phyloP scores from a whole-genome alignment of 2,329 filamentous ascomycete genomes.

The Camillea tinctor region DNA sequence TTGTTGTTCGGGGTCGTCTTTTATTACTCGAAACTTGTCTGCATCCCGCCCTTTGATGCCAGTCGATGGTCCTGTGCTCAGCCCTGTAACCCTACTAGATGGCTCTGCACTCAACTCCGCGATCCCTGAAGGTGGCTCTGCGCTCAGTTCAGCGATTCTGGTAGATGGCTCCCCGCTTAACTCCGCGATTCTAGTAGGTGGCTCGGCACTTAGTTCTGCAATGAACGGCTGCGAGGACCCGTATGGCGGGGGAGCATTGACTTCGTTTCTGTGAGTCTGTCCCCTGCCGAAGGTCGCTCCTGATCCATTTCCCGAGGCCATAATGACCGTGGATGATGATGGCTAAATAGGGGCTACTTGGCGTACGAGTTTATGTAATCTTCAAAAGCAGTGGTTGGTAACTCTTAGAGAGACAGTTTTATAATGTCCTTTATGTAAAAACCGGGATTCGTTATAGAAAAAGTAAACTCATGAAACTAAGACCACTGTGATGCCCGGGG shows the following conservation, averaged over 20 bases:
- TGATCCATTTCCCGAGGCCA: neutral
- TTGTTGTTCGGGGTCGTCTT: constrained; percentile 4
- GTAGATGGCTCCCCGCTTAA: constrained; percentile 3
- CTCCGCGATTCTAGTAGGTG: neutral
- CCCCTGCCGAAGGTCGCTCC: neutral
- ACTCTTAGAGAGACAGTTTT: too few relatives aligned
- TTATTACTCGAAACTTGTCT: too few relatives aligned
- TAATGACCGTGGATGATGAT: neutral
- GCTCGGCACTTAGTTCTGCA: neutral
- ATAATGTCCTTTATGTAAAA: too few relatives aligned
- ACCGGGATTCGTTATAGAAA: too few relatives aligned
- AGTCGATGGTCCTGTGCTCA: too few relatives aligned
- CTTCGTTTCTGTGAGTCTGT: neutral
- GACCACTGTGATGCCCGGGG: too few relatives aligned
- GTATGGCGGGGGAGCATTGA: neutral
- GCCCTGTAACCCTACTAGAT: too few relatives aligned
- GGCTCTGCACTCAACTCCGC: neutral
- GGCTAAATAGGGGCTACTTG: neutral
- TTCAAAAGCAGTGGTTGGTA: neutral
- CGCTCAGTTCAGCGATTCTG: neutral
- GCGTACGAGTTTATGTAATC: neutral
- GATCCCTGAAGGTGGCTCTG: neutral
- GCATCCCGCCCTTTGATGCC: too few relatives aligned
- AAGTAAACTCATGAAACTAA: too few relatives aligned
- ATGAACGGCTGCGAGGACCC: neutral